Evolutionary conservation across 179 eudicot genomes (phyloP), one percentile per base, ranked within the genome.

Genomic region (Drosera spatulata): DNA sequence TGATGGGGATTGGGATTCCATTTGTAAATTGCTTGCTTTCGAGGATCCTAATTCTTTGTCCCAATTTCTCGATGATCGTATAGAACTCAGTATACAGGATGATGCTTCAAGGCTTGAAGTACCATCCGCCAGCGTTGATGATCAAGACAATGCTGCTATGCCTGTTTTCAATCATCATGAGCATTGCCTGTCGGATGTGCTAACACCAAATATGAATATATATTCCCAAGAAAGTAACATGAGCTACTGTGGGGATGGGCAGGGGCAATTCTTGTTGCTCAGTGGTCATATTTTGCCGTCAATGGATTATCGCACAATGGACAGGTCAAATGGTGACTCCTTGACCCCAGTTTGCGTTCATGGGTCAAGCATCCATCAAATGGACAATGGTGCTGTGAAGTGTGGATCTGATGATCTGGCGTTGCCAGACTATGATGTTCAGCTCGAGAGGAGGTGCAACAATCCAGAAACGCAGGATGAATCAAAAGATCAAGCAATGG

Each of bases 1-100:
- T 51, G 81, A 83, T 48, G 81, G 78, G 46, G 96, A 88, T 42
- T 80, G 79, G 82, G 89, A 79, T 11, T 79, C 79, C 51, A 63
- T 85, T 44, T 70, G 70, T 73, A 74, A 73, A 66, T 58, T 80
- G 70, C 72, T 86, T 61, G 61, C 77, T 10, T 37, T 47, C 33
- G 75, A 74, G 10, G 81, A 74, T 39, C 66, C 77, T 12, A 74
- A 76, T 55, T 62, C 45, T 48, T 53, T 70, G 33, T 50, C 73
- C 60, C 22, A 14, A 10, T 33, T 46, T 58, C 56, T 14, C 45
- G 40, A 52, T 41, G 39, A 40, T 15, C 48, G 53, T 7, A 7
- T 42, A 10, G 42, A 51, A 40, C 10, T 58, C 3, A 51, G 1
- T 33, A 43, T 42, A 47, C 56, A 60, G 11, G 41, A 55, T 46